Conservation (phyloP, 495 filamentous ascomycete species). For the Apodospora peruviana region DNA sequence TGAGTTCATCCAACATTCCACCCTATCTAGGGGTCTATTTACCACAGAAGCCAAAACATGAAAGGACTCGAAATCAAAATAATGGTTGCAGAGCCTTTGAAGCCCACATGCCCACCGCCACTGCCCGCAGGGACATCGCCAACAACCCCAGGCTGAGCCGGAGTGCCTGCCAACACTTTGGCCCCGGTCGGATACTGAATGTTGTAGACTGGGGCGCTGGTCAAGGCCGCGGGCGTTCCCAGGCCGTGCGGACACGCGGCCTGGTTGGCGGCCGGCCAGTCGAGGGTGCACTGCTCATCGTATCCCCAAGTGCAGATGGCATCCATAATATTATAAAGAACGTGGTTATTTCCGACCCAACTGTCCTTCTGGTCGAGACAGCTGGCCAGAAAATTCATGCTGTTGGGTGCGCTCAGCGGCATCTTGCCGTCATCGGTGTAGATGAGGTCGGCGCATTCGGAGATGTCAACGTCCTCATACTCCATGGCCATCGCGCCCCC, state of each 20-base stretch:
- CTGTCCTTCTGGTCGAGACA: constrained; percentile 34
- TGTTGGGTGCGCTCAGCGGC: constrained; percentile 44
- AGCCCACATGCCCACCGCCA: no score
- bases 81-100: no score
- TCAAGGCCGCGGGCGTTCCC: constrained; percentile 30
- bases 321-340: constrained; percentile 42
- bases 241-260: constrained; percentile 31
- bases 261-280: constrained; percentile 44
- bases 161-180: constrained; percentile 33
- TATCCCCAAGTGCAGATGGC: constrained; percentile 38
- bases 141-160: no score
- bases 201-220: constrained; percentile 38
- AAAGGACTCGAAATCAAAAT: no score
- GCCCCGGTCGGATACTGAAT: constrained; percentile 39
- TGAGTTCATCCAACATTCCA: no score
- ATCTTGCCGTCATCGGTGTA: constrained; percentile 37
- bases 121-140: no score
- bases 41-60: no score
- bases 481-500: constrained; percentile 41
- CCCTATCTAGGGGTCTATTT: no score
- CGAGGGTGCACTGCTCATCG: constrained; percentile 38
- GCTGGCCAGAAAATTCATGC: constrained; percentile 43
- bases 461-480: constrained; percentile 29
- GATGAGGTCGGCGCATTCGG: constrained; percentile 33
- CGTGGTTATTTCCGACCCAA: constrained; percentile 38